A percentile compares a stretch with the other conserved stretches of the same genome.
phyloP scores from a whole-genome alignment of 2,329 filamentous ascomycete species.

The Claviceps digitariae region DNA sequence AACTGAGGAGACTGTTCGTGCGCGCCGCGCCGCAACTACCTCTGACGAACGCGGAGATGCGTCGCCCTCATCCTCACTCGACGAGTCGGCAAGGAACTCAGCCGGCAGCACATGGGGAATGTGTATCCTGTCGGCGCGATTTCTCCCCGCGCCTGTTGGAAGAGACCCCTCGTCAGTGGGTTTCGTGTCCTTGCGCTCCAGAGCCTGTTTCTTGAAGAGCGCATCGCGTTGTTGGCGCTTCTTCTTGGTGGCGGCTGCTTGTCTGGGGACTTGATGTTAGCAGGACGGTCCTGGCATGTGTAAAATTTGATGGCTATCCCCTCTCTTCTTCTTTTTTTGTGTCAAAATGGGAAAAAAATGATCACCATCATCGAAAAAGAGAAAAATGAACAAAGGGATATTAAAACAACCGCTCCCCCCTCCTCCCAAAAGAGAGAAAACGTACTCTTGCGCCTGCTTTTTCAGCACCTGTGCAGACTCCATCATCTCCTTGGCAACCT shows the following conservation, averaged over 20 bases:
- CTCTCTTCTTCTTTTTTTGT: not conserved
- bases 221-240: constrained; percentile 43
- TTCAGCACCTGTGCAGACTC: constrained; percentile 32
- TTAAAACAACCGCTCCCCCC: too few relatives aligned
- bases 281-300: not conserved
- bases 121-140: constrained; percentile 20
- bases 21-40: constrained; percentile 18
- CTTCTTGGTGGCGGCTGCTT: constrained; percentile 36
- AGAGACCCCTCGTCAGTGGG: not conserved
- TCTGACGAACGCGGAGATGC: constrained; percentile 33
- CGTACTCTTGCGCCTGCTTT: constrained; percentile 39
- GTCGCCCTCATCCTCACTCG: constrained; percentile 25
- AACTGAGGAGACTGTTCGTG: constrained; percentile 29
- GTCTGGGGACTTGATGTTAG: constrained; percentile 19
- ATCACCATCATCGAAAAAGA: not conserved
- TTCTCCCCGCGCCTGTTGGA: constrained; percentile 4
- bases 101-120: constrained; percentile 36
- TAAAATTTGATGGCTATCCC: not conserved
- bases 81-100: constrained; percentile 40
- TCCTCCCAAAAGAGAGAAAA: constrained; percentile 3
- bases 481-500: constrained; percentile 32
- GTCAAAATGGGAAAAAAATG: not conserved
- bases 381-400: not conserved
- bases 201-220: constrained; percentile 41
- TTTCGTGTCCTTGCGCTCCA: constrained; percentile 24